Evolutionary conservation across 129 eudicot species (phyloP).

Genomic region (Calendula officinalis): DNA sequence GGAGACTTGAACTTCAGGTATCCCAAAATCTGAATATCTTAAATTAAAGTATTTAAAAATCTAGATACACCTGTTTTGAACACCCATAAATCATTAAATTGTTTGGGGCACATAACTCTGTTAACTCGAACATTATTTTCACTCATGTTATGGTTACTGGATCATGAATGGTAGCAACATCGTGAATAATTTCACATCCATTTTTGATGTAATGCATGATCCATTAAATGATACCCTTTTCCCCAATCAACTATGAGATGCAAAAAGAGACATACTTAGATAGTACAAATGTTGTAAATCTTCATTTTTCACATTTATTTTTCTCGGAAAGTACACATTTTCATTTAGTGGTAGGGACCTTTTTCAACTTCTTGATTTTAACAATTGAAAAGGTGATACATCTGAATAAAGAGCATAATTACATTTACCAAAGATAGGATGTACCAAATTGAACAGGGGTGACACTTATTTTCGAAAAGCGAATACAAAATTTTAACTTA

Average conservation of each 20-base stretch:
- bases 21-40: too few relatives aligned
- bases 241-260: slow-evolving; percentile 8
- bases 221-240: background rate
- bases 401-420: slow-evolving; percentile 35
- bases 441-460: slow-evolving; percentile 8
- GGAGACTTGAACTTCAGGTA: too few relatives aligned
- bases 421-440: slow-evolving; percentile 27
- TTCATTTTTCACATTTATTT: slow-evolving; percentile 23
- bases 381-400: slow-evolving; percentile 15
- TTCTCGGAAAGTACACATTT: slow-evolving; percentile 22
- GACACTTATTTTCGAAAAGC: slow-evolving; percentile 15
- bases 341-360: slow-evolving; percentile 32
- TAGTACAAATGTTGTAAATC: slow-evolving; percentile 13
- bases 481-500: background rate
- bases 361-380: slow-evolving; percentile 11
- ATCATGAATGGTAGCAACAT: background rate
- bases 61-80: too few relatives aligned
- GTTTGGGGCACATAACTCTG: too few relatives aligned
- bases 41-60: too few relatives aligned
- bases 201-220: slow-evolving; percentile 1
- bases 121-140: too few relatives aligned
- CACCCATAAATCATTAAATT: too few relatives aligned
- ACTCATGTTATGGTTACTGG: background rate
- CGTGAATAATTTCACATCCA: background rate
- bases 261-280: slow-evolving; percentile 14